These are phyloP conservation scores for Cutaneotrichosporon cutaneum DNA, from an alignment of 1,284 basidiomycete species.

Conservation along the genomic window DNA sequence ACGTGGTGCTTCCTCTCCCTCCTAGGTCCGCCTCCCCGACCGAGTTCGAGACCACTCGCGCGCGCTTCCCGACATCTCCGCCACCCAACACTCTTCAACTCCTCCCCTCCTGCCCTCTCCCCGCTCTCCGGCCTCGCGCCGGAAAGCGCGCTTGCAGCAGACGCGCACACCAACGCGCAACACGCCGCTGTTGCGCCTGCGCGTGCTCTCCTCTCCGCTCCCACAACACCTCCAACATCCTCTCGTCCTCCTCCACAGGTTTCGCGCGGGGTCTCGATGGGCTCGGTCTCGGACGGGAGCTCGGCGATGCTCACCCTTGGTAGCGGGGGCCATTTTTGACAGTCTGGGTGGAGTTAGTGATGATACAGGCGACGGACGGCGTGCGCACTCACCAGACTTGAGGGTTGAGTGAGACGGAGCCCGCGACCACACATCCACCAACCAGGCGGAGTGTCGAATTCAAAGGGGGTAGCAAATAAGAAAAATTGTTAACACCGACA, in stretches of 20 bases:
- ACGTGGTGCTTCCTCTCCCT: background rate
- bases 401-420: constrained; percentile 5
- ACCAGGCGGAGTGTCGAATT: background rate
- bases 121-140: background rate
- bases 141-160: background rate
- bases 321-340: constrained; percentile 12
- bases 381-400: constrained; percentile 3
- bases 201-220: background rate
- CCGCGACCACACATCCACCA: background rate
- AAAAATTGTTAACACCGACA: background rate
- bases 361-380: background rate
- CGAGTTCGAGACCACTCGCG: background rate
- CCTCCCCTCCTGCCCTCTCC: background rate
- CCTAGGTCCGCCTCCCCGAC: background rate
- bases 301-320: constrained; percentile 5
- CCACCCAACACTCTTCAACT: constrained; percentile 4
- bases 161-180: background rate
- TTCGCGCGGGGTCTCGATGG: background rate
- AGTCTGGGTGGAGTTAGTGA: constrained; percentile 5
- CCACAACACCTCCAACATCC: background rate
- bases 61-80: background rate
- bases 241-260: background rate
- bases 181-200: background rate
- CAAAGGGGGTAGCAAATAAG: background rate
- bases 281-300: background rate